phyloP scores from a whole-genome alignment of 2,329 filamentous ascomycete species.

The Cercospora sojina region DNA sequence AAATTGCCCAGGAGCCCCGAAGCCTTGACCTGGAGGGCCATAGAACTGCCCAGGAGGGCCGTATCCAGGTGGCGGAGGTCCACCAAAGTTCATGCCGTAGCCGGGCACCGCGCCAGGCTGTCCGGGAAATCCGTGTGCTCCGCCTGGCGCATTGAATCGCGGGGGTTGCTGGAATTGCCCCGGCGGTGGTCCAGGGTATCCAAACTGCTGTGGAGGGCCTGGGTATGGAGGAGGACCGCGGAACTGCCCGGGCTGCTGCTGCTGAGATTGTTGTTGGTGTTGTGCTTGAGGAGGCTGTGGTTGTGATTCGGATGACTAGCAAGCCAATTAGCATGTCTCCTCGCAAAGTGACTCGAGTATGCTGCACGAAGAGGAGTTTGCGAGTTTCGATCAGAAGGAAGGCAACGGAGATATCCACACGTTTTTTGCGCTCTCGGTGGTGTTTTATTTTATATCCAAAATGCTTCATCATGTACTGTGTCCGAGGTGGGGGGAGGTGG shows the following conservation, averaged over 20 bases:
- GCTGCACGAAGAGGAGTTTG: constrained; percentile 1
- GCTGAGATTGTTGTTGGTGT: constrained; percentile 37
- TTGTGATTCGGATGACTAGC: constrained; percentile 16
- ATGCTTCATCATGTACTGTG: constrained; percentile 79
- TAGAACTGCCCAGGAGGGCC: constrained; percentile 27
- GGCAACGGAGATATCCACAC: constrained; percentile 96
- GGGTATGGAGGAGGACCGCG: constrained; percentile 41
- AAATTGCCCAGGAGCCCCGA: constrained; percentile 48
- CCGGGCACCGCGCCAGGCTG: constrained; percentile 54
- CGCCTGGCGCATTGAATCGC: constrained; percentile 47
- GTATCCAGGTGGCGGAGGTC: constrained; percentile 47
- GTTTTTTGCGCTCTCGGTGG: constrained; percentile 91
- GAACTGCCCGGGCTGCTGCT: constrained; percentile 40
- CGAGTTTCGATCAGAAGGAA: constrained; percentile 80
- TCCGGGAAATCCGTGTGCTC: constrained; percentile 47
- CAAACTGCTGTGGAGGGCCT: constrained; percentile 35
- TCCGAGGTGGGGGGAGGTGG: constrained; percentile 22
- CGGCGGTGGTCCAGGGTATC: constrained; percentile 41
- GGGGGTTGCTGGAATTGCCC: constrained; percentile 48
- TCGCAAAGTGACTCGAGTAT: constrained; percentile 10
- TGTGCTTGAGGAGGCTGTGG: constrained; percentile 20
- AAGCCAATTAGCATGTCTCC: background rate
- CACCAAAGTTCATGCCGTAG: constrained; percentile 62
- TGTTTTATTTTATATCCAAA: constrained; percentile 89
- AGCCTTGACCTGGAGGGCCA: constrained; percentile 12